A percentile compares a stretch with the other conserved stretches of the same genome.
phyloP scores from a whole-genome alignment of 805 yeast genomes.

The Yamadazyma endophytica region DNA sequence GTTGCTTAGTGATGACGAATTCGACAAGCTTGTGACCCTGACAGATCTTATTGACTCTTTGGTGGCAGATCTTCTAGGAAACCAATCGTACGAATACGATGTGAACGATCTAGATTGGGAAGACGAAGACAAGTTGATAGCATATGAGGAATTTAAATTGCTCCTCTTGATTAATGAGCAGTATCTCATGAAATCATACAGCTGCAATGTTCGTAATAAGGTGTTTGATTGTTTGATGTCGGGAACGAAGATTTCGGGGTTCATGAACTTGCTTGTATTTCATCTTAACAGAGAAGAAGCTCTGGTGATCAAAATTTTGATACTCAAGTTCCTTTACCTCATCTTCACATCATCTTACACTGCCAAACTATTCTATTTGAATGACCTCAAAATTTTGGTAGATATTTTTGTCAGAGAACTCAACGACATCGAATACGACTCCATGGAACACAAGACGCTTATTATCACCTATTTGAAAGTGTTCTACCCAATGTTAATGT shows the following conservation, averaged over 20 bases:
- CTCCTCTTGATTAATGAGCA: conserved; percentile 82
- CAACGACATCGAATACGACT: conserved; percentile 58
- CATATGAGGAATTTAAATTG: conserved; percentile 64
- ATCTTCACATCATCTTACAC: conserved; percentile 66
- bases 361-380: conserved; percentile 67
- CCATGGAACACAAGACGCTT: conserved; percentile 52
- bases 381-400: conserved; percentile 78
- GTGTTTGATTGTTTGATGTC: conserved; percentile 53
- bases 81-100: conserved; percentile 28
- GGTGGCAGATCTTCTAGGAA: conserved; percentile 25
- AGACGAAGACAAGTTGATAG: conserved; percentile 51
- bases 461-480: conserved; percentile 59
- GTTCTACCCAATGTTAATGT: conserved; percentile 62
- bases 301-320: conserved; percentile 67
- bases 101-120: conserved; percentile 35
- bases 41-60: conserved; percentile 25
- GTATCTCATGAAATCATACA: conserved; percentile 61
- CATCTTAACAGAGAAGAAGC: conserved; percentile 77
- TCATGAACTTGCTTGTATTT: conserved; percentile 53
- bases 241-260: conserved; percentile 49
- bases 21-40: conserved; percentile 21
- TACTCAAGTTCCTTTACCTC: conserved; percentile 71
- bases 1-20: conserved; percentile 31
- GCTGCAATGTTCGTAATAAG: conserved; percentile 33
- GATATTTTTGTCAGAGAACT: conserved; percentile 82